Conservation (phyloP, 176 grass and related monocot species). For the Musa troglodytarum region DNA sequence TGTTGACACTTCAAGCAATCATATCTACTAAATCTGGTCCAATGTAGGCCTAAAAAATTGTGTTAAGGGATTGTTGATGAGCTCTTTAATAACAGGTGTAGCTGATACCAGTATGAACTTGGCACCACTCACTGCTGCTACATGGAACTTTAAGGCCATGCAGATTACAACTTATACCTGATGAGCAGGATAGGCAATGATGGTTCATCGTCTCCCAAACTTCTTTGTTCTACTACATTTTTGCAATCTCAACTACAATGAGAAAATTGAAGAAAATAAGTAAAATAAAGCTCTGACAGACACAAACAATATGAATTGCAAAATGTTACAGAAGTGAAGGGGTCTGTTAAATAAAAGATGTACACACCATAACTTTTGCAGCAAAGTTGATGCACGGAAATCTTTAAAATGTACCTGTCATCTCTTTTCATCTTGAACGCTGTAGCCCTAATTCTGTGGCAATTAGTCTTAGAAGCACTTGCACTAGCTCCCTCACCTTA, state of each 20-base stretch:
- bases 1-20: too few relatives aligned
- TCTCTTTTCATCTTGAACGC: conserved; percentile 36
- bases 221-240: not conserved
- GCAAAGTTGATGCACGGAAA: not conserved
- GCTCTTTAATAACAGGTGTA: not conserved
- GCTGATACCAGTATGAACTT: not conserved
- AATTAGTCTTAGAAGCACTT: conserved; percentile 68
- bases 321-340: too few relatives aligned
- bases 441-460: conserved; percentile 60
- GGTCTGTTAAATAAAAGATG: not conserved
- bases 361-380: not conserved
- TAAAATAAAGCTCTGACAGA: not conserved
- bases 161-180: not conserved
- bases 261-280: not conserved
- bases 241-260: not conserved
- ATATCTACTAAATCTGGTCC: not conserved
- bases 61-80: not conserved
- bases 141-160: too few relatives aligned
- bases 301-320: not conserved
- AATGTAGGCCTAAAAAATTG: not conserved
- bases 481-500: conserved; percentile 84
- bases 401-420: not conserved
- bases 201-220: not conserved
- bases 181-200: not conserved
- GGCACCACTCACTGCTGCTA: not conserved